Conservation (phyloP, 768 basidiomycete genomes). For the Cystofilobasidium ferigula region DNA sequence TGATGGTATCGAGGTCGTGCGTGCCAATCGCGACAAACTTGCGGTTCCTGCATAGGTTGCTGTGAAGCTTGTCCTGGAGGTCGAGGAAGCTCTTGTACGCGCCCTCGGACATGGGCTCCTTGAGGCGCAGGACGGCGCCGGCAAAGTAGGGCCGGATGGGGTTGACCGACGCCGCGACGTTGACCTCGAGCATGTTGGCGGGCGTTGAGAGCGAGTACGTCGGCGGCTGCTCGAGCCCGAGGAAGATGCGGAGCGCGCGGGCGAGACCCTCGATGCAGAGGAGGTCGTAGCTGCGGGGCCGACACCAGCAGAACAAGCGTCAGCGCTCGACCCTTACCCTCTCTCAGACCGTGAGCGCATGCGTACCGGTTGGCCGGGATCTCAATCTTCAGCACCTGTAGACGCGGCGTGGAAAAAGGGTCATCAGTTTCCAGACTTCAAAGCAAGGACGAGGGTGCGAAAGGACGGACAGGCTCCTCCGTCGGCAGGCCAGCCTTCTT, state of each 20-base stretch:
- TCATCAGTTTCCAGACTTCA: neutral
- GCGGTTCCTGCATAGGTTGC: constrained; percentile 81
- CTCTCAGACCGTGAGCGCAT: no score
- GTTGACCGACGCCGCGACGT: constrained; percentile 32
- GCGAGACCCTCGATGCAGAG: constrained; percentile 95
- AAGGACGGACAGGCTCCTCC: constrained; percentile 58
- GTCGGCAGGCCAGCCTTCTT: constrained; percentile 66
- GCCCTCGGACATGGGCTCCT: constrained; percentile 65
- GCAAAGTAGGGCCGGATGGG: constrained; percentile 83
- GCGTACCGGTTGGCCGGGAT: constrained; percentile 86
- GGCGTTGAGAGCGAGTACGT: constrained; percentile 65
- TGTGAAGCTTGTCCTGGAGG: constrained; percentile 96
- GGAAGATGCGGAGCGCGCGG: constrained; percentile 70
- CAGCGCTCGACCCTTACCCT: no score
- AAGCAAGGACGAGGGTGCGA: neutral
- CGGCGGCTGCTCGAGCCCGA: constrained; percentile 57
- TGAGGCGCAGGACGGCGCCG: constrained; percentile 75
- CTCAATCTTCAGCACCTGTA: constrained; percentile 72
- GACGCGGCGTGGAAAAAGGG: neutral
- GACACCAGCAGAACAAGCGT: no score
- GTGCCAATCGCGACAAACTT: constrained; percentile 94
- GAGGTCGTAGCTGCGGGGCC: constrained; percentile 69
- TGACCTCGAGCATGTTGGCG: constrained; percentile 50
- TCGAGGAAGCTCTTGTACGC: constrained; percentile 97
- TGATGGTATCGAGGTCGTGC: constrained; percentile 84